Evolutionary conservation across 768 basidiomycete species (phyloP), one percentile per base, ranked within the genome.

Genomic region (Hericium coralloides): DNA sequence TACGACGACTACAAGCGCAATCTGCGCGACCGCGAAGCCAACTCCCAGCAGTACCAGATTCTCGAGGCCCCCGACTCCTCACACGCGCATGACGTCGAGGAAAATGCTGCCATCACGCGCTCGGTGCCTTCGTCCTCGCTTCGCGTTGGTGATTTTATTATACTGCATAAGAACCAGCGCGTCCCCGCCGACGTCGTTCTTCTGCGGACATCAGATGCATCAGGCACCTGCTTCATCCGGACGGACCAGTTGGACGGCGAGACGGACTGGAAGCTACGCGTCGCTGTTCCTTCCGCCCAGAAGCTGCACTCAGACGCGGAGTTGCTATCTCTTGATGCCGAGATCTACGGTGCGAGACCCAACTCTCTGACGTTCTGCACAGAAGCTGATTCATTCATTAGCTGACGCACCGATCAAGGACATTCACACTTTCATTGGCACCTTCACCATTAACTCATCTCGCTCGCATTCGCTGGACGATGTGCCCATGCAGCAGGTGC

Each of bases 171-270:
- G 80, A 97, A 99, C 66, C 92, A 98, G 66, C 81, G 97, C 25
- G 92, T 99, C 1, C 97, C 97, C 0, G 91, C 97, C 4, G 97
- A 99, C 67, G 78, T 98, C 65, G 82, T 98, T 10, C 77, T 99
- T 10, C 76, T 99, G 10, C 82, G 85, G 45, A 98, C 97, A 0
- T 87, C 85, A 3, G 95, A 99, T 65, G 72, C 82, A 3, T 86
- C 87, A 23, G 97, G 97, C 2, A 94, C 94, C 2, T 98, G 95
- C 69, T 99, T 98, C 70, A 92, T 99, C 59, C 81, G 97, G 10
- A 99, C 95, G 2, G 97, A 99, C 71, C 97, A 98, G 67, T 78
- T 99, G 26, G 97, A 99, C 61, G 97, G 97, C 45, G 97, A 99
- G 72, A 99, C 97, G 3, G 97, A 99, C 65, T 98, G 97, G 97